These are phyloP conservation scores for Xylariaceae sp. DNA, from an alignment of 2,329 filamentous ascomycete species.

Conservation along the genomic window DNA sequence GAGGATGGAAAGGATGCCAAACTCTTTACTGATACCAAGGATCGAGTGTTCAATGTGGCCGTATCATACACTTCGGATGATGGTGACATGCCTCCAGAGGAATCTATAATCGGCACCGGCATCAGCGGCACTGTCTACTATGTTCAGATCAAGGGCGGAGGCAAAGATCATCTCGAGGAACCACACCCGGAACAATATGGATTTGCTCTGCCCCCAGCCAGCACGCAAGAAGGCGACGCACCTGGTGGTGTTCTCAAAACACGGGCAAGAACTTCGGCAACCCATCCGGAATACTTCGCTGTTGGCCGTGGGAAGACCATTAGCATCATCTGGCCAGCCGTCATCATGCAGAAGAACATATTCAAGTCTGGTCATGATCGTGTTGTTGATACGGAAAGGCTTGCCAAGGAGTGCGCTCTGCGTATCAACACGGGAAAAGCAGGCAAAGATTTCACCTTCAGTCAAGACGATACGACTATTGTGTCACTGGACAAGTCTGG, in stretches of 20 bases:
- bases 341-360: constrained; percentile 66
- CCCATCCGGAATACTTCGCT: constrained; percentile 91
- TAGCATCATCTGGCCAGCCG: constrained; percentile 78
- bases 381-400: constrained; percentile 84
- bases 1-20: constrained; percentile 91
- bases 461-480: constrained; percentile 92
- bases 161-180: constrained; percentile 80
- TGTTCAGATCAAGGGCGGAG: constrained; percentile 77
- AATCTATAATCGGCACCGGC: constrained; percentile 89
- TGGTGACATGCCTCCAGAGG: constrained; percentile 63
- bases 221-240: constrained; percentile 84
- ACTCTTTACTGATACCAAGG: constrained; percentile 87
- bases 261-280: constrained; percentile 85
- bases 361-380: constrained; percentile 69
- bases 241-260: constrained; percentile 95
- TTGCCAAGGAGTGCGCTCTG: constrained; percentile 83
- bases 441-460: constrained; percentile 97
- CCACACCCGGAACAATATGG: constrained; percentile 82
- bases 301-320: constrained; percentile 96
- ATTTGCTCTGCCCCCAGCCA: constrained; percentile 87
- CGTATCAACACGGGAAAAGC: constrained; percentile 98
- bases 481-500: constrained; percentile 97
- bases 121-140: constrained; percentile 98
- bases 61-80: constrained; percentile 73
- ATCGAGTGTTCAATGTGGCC: constrained; percentile 93